These are phyloP conservation scores for Rossbeevera mucosa DNA, from an alignment of 768 basidiomycete species.

Conservation along the genomic window DNA sequence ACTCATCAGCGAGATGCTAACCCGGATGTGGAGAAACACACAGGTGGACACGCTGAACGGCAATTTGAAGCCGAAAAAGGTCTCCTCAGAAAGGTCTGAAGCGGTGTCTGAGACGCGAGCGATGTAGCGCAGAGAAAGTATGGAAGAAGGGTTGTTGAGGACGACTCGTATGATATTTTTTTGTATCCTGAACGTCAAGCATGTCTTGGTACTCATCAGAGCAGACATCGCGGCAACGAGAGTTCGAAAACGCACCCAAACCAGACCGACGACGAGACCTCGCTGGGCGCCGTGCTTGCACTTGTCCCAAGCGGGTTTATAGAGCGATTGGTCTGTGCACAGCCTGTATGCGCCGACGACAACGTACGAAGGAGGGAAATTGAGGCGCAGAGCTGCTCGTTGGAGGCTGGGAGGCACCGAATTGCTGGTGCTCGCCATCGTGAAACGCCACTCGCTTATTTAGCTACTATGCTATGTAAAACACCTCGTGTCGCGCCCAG, in stretches of 20 bases:
- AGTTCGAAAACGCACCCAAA: conserved; percentile 53
- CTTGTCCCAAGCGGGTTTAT: conserved; percentile 78
- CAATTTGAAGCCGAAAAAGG: conserved; percentile 58
- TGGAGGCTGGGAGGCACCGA: conserved; percentile 43
- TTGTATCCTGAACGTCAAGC: conserved; percentile 70
- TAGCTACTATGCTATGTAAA: too few relatives aligned
- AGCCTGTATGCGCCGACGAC: conserved; percentile 82
- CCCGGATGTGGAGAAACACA: conserved; percentile 26
- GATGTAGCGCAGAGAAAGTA: conserved; percentile 25
- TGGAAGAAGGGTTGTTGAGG: conserved; percentile 23
- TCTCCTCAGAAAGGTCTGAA: conserved; percentile 38
- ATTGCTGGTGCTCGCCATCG: conserved; percentile 14
- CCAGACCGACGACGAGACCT: conserved; percentile 61
- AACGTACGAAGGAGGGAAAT: conserved; percentile 79
- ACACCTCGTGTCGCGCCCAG: not conserved
- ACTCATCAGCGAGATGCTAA: conserved; percentile 1
- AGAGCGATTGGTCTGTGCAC: conserved; percentile 65
- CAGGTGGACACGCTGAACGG: conserved; percentile 73
- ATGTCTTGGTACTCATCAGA: conserved; percentile 40
- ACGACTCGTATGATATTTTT: conserved; percentile 50
- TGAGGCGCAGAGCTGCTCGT: conserved; percentile 56
- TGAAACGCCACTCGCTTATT: too few relatives aligned
- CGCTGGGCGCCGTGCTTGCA: conserved; percentile 72
- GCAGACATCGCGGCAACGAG: not conserved
- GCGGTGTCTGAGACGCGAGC: conserved; percentile 27